These are phyloP conservation scores for Pyrenophora seminiperda DNA, from an alignment of 2,329 filamentous ascomycete genomes.

Conservation along the genomic window DNA sequence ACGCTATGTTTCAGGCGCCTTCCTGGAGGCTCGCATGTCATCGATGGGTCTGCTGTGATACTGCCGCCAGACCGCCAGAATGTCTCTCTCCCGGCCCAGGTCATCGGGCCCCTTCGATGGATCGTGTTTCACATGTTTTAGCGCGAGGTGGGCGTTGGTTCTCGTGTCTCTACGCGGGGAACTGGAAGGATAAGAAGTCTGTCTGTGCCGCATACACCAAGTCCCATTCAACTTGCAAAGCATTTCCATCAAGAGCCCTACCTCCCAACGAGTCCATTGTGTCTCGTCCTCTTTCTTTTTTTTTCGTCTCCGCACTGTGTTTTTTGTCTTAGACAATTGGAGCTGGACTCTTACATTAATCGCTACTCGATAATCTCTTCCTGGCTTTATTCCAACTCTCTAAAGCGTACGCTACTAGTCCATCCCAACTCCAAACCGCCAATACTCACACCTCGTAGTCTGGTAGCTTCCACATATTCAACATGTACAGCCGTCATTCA, in stretches of 20 bases:
- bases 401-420: slow-evolving; percentile 40
- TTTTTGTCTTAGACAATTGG: slow-evolving; percentile 50
- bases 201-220: slow-evolving; percentile 45
- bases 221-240: slow-evolving; percentile 29
- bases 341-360: slow-evolving; percentile 53
- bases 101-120: slow-evolving; percentile 36
- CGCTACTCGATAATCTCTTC: slow-evolving; percentile 47
- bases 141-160: slow-evolving; percentile 45
- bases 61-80: slow-evolving; percentile 34
- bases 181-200: slow-evolving; percentile 44
- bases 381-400: slow-evolving; percentile 21
- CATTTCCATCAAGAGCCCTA: slow-evolving; percentile 36
- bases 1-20: slow-evolving; percentile 46
- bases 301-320: slow-evolving; percentile 32
- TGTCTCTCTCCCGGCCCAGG: slow-evolving; percentile 26
- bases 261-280: slow-evolving; percentile 45
- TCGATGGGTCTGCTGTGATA: slow-evolving; percentile 35
- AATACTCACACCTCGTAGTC: slow-evolving; percentile 33
- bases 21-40: slow-evolving; percentile 35
- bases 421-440: slow-evolving; percentile 2
- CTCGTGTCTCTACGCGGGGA: slow-evolving; percentile 35
- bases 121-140: slow-evolving; percentile 50
- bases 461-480: slow-evolving; percentile 43
- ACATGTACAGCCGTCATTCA: slow-evolving; percentile 53
- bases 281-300: slow-evolving; percentile 41